Conservation (phyloP, 345 rosid genomes). For the Euphorbia pulcherrima region DNA sequence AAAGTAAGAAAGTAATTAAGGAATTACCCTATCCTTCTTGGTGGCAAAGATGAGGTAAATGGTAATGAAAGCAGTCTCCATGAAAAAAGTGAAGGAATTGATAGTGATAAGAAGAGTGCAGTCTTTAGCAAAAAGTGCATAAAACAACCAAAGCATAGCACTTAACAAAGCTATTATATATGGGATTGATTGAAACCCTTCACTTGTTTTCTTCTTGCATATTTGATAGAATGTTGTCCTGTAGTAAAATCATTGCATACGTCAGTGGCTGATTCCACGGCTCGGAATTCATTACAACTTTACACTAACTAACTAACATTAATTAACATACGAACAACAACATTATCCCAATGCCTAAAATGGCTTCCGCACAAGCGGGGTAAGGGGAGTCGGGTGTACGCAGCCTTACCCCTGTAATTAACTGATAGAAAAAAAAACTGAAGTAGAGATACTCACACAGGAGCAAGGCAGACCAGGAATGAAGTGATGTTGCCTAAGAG, state of each 20-base stretch:
- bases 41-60: constrained; percentile 21
- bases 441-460: neutral
- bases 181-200: constrained; percentile 30
- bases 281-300: no score
- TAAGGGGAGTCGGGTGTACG: no score
- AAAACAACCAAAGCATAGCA: constrained; percentile 31
- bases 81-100: constrained; percentile 22
- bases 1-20: neutral
- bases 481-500: constrained; percentile 7
- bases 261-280: no score
- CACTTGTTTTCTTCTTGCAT: constrained; percentile 29
- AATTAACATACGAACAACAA: no score
- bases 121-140: constrained; percentile 19
- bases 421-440: neutral
- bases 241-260: neutral
- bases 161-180: constrained; percentile 26
- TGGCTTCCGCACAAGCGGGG: no score
- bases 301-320: no score
- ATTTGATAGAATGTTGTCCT: constrained; percentile 28
- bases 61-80: constrained; percentile 20
- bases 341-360: no score
- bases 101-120: constrained; percentile 26
- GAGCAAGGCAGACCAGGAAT: constrained; percentile 13
- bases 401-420: neutral
- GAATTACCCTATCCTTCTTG: constrained; percentile 17